Percentiles rank a stretch among this genome's conserved stretches.
Evolutionary conservation across 2,329 filamentous ascomycete genomes (phyloP).

Genomic region (Aureobasidium sp.): DNA sequence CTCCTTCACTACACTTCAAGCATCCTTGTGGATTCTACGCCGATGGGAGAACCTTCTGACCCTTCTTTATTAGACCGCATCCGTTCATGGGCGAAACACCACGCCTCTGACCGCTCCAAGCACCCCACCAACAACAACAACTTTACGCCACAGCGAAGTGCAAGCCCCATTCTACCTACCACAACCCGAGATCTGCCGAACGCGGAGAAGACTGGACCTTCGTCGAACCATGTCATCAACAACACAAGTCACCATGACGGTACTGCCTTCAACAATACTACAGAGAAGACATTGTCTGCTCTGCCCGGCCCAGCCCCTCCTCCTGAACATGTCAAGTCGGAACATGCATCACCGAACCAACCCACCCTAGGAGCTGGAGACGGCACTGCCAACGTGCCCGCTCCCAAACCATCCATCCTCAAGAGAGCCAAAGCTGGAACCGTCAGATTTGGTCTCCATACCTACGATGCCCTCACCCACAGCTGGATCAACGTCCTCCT

Average conservation of each 20-base stretch:
- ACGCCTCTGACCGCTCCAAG: conserved; percentile 30
- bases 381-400: conserved; percentile 20
- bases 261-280: conserved; percentile 23
- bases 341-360: conserved; percentile 46
- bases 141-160: conserved; percentile 17
- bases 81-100: conserved; percentile 43
- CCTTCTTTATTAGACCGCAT: conserved; percentile 45
- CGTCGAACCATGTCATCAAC: conserved; percentile 18
- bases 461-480: conserved; percentile 56
- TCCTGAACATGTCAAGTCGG: conserved; percentile 33
- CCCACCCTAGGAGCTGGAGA: conserved; percentile 42
- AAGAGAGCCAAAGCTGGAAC: conserved; percentile 46
- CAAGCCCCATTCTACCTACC: conserved; percentile 29
- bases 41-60: conserved; percentile 52
- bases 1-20: conserved; percentile 13
- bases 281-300: conserved; percentile 24
- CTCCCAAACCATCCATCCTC: conserved; percentile 38
- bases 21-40: conserved; percentile 21
- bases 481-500: conserved; percentile 74
- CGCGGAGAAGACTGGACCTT: neutral
- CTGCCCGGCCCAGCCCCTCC: conserved; percentile 31
- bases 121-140: conserved; percentile 17
- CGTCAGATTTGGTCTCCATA: conserved; percentile 47
- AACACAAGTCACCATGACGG: conserved; percentile 25
- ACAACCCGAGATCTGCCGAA: conserved; percentile 17